Evolutionary conservation across 768 basidiomycete species (phyloP).

Genomic region (Lyophyllum semitale): DNA sequence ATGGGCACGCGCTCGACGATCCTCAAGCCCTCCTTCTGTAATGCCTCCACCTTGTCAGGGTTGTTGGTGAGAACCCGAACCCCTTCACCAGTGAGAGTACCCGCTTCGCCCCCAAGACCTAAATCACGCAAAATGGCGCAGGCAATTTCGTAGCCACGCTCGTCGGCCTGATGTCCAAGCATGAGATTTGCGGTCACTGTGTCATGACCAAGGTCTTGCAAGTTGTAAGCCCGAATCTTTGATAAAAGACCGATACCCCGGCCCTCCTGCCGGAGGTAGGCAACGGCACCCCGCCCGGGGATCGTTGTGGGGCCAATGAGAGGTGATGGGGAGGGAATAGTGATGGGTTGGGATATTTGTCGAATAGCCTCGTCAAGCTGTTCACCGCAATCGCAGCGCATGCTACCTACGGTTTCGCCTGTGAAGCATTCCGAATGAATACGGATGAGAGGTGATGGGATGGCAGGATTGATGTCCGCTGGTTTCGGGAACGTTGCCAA

Average conservation of each 20-base stretch:
- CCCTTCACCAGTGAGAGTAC: constrained; percentile 38
- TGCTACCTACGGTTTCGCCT: constrained; percentile 95
- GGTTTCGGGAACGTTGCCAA: constrained; percentile 20
- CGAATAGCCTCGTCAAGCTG: constrained; percentile 98
- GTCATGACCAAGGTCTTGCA: constrained; percentile 97
- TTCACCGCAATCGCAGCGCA: constrained; percentile 99
- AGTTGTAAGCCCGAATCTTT: constrained; percentile 96
- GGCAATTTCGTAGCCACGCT: constrained; percentile 91
- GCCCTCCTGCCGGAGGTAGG: constrained; percentile 97
- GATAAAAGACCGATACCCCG: constrained; percentile 95
- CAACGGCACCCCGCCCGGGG: constrained; percentile 87
- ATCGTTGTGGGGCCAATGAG: constrained; percentile 41
- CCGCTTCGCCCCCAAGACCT: constrained; percentile 58
- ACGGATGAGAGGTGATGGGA: constrained; percentile 83
- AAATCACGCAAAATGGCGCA: constrained; percentile 88
- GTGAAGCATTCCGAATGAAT: constrained; percentile 99
- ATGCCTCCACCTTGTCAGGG: constrained; percentile 91
- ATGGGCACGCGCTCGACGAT: constrained; percentile 89
- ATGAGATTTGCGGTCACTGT: constrained; percentile 97
- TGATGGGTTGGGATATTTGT: constrained; percentile 75
- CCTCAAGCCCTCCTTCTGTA: constrained; percentile 79
- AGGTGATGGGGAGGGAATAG: constrained; percentile 38
- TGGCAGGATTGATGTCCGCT: constrained; percentile 23
- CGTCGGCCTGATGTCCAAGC: constrained; percentile 93
- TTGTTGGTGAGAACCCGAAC: constrained; percentile 93